Evolutionary conservation across 2,329 filamentous ascomycete genomes (phyloP).

Genomic region (Teratosphaeria pseudoeucalypti): DNA sequence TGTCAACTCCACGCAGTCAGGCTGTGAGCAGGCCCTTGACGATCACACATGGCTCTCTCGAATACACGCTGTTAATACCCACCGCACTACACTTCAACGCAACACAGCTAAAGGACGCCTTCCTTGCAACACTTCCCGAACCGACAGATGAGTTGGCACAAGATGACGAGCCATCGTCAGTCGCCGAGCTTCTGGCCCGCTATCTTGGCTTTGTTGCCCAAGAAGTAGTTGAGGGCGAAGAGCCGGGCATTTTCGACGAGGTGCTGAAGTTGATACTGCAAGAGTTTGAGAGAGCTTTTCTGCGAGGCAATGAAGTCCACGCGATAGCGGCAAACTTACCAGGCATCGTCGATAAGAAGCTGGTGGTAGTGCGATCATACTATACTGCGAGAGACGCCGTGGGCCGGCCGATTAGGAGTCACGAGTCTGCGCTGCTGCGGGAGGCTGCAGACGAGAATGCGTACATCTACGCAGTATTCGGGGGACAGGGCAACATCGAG

Average conservation of each 20-base stretch:
- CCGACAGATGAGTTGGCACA: slow-evolving; percentile 95
- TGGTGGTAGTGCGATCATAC: slow-evolving; percentile 81
- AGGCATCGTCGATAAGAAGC: slow-evolving; percentile 87
- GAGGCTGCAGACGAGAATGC: slow-evolving; percentile 77
- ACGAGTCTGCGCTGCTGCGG: slow-evolving; percentile 85
- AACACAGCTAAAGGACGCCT: slow-evolving; percentile 84
- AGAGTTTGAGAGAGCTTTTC: slow-evolving; percentile 92
- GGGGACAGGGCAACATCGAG: slow-evolving; percentile 96
- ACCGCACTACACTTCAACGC: slow-evolving; percentile 95
- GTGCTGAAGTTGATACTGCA: slow-evolving; percentile 86
- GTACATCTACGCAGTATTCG: slow-evolving; percentile 86
- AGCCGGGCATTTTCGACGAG: slow-evolving; percentile 83
- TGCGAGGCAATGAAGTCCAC: slow-evolving; percentile 93
- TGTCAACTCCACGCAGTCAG: slow-evolving; percentile 89
- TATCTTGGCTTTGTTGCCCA: slow-evolving; percentile 84
- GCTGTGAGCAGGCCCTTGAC: slow-evolving; percentile 85
- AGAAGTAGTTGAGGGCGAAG: slow-evolving; percentile 87
- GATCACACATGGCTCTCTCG: slow-evolving; percentile 85
- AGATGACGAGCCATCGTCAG: slow-evolving; percentile 97
- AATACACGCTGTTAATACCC: slow-evolving; percentile 90
- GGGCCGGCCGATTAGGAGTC: slow-evolving; percentile 77
- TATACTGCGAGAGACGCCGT: slow-evolving; percentile 77
- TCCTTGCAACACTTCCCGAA: slow-evolving; percentile 71
- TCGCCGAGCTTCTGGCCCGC: slow-evolving; percentile 80
- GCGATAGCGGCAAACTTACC: slow-evolving; percentile 75